Evolutionary conservation across 192 early-diverging fungal genomes (phyloP).

Genomic region (Kappamyces sp.): DNA sequence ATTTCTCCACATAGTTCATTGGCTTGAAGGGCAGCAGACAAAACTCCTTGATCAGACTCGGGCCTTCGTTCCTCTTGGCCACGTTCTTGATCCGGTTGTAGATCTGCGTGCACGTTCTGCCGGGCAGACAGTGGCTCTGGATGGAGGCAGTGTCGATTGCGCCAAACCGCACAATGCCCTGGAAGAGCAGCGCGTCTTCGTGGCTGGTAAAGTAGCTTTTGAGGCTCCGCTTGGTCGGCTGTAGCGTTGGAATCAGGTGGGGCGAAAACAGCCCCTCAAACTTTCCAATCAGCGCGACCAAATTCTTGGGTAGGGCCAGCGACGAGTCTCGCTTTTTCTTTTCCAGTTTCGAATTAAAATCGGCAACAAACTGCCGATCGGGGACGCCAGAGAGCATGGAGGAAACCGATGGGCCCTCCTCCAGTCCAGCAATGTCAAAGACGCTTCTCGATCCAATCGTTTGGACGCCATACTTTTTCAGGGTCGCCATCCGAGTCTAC

Average conservation of each 20-base stretch:
- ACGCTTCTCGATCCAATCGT: background rate
- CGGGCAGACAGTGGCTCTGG: slow-evolving; percentile 8
- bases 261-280: background rate
- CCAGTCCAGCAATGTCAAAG: slow-evolving; percentile 4
- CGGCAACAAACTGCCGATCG: background rate
- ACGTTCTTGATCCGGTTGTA: slow-evolving; percentile 9
- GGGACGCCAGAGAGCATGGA: background rate
- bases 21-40: slow-evolving; percentile 13
- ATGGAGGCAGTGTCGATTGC: slow-evolving; percentile 6
- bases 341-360: background rate
- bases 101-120: slow-evolving; percentile 6
- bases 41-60: slow-evolving; percentile 8
- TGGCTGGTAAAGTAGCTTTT: background rate
- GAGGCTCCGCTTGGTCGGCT: background rate
- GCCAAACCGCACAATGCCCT: slow-evolving; percentile 6
- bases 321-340: background rate
- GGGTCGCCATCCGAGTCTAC: background rate
- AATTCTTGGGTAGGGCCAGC: background rate
- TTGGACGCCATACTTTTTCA: slow-evolving; percentile 1
- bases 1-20: slow-evolving; percentile 9
- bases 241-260: background rate
- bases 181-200: slow-evolving; percentile 5
- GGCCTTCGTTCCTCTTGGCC: background rate
- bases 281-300: background rate
- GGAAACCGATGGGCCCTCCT: background rate